Evolutionary conservation across 495 filamentous ascomycete species (phyloP).

Genomic region (Mycothermus thermophilus): DNA sequence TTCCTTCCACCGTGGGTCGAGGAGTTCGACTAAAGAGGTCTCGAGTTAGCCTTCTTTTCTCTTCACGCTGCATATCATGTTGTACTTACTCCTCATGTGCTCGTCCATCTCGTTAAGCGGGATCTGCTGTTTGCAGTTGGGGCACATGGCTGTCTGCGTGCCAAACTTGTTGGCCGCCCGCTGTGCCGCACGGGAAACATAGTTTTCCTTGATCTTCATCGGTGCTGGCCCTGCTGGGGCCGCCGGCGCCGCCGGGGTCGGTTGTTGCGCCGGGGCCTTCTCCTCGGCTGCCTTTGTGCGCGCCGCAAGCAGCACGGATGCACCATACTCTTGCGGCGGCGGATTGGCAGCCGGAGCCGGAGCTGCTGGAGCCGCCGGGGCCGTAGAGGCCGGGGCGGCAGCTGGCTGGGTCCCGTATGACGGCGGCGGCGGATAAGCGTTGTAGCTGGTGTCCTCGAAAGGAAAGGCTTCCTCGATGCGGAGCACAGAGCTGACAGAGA

Average conservation of each 20-base stretch:
- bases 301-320: conserved; percentile 14
- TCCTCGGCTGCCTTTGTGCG: conserved; percentile 27
- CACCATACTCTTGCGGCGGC: conserved; percentile 23
- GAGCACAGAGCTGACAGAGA: conserved; percentile 64
- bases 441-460: conserved; percentile 43
- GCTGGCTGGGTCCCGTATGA: conserved; percentile 17
- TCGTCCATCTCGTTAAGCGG: conserved; percentile 75
- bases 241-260: conserved; percentile 52
- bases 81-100: conserved; percentile 69
- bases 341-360: conserved; percentile 25
- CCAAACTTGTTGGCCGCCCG: conserved; percentile 48
- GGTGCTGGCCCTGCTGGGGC: conserved; percentile 54
- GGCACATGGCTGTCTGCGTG: conserved; percentile 64
- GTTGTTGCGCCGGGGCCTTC: conserved; percentile 56
- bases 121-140: conserved; percentile 85
- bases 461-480: conserved; percentile 96
- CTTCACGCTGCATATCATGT: too few relatives aligned
- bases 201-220: conserved; percentile 89
- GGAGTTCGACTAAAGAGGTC: conserved; percentile 60
- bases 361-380: conserved; percentile 10
- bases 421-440: conserved; percentile 20
- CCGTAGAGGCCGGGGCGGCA: conserved; percentile 17
- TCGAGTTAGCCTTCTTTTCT: too few relatives aligned
- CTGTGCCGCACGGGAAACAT: conserved; percentile 72
- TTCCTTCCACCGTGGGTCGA: conserved; percentile 93